These are phyloP conservation scores for Ascochyta lentis DNA, from an alignment of 2,329 filamentous ascomycete species.

Conservation along the genomic window DNA sequence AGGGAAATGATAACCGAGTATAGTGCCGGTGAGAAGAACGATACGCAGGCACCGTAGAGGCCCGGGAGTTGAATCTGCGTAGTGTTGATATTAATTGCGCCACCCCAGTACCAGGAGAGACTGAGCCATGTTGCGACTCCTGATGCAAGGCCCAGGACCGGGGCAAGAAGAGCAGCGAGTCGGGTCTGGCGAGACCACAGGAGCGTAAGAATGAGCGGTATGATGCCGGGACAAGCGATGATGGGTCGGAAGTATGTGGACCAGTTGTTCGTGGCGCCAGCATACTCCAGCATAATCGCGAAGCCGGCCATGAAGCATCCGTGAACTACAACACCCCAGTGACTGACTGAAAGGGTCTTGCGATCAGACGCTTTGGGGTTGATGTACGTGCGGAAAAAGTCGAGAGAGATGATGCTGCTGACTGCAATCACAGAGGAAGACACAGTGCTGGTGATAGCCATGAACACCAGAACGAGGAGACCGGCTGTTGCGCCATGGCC, in stretches of 20 bases:
- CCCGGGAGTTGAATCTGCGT: constrained; percentile 76
- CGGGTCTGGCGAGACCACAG: constrained; percentile 80
- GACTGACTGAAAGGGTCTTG: constrained; percentile 77
- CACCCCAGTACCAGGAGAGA: constrained; percentile 24
- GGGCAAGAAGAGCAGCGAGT: constrained; percentile 66
- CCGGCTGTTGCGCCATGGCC: constrained; percentile 26
- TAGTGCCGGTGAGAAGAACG: constrained; percentile 74
- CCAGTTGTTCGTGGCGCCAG: constrained; percentile 71
- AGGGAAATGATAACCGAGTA: constrained; percentile 50
- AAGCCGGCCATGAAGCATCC: constrained; percentile 78
- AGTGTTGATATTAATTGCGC: constrained; percentile 31
- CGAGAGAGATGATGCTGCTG: constrained; percentile 84
- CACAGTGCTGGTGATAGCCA: constrained; percentile 53
- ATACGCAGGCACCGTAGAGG: constrained; percentile 80
- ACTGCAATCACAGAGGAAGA: constrained; percentile 64
- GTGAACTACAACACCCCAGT: constrained; percentile 74
- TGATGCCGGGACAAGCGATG: constrained; percentile 81
- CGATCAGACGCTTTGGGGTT: constrained; percentile 76
- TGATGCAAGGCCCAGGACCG: constrained; percentile 12
- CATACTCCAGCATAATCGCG: constrained; percentile 67
- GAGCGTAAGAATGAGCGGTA: constrained; percentile 79
- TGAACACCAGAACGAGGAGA: constrained; percentile 51
- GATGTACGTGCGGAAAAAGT: constrained; percentile 85
- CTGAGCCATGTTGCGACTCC: constrained; percentile 17
- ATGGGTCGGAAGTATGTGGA: constrained; percentile 87